Percentiles rank a stretch among this genome's conserved stretches.
Evolutionary conservation across 2,329 filamentous ascomycete genomes (phyloP).

Genomic region (Salinomyces thailandicus): DNA sequence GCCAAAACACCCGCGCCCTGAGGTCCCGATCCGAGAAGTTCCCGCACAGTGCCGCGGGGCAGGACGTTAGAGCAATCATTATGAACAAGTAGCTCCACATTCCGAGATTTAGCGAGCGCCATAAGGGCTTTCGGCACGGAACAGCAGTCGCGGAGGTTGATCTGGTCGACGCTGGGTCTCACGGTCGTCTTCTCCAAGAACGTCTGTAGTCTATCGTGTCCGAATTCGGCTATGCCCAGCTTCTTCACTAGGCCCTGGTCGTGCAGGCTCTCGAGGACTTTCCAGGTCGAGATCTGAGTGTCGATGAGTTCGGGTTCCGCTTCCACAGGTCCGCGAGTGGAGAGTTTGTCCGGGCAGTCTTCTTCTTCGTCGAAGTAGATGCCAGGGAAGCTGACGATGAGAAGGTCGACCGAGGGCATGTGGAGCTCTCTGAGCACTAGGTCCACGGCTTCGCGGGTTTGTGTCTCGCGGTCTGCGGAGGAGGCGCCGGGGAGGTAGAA

Average conservation of each 20-base stretch:
- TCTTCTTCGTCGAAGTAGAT: slow-evolving; percentile 90
- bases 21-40: slow-evolving; percentile 64
- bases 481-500: slow-evolving; percentile 66
- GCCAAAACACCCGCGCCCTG: slow-evolving; percentile 68
- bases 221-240: slow-evolving; percentile 85
- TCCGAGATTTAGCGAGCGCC: slow-evolving; percentile 68
- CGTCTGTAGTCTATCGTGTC: slow-evolving; percentile 65
- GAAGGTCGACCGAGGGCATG: slow-evolving; percentile 65
- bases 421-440: slow-evolving; percentile 72
- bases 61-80: slow-evolving; percentile 89
- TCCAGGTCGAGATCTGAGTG: slow-evolving; percentile 57
- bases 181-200: slow-evolving; percentile 64
- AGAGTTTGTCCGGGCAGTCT: slow-evolving; percentile 53
- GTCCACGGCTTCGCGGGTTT: slow-evolving; percentile 67
- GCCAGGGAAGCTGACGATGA: slow-evolving; percentile 87
- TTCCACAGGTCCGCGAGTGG: slow-evolving; percentile 27
- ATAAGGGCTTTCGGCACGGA: slow-evolving; percentile 84
- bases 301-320: slow-evolving; percentile 48
- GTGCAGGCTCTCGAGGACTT: slow-evolving; percentile 61
- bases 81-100: slow-evolving; percentile 84
- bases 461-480: slow-evolving; percentile 44
- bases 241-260: slow-evolving; percentile 59
- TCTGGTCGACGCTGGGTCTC: slow-evolving; percentile 79
- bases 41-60: slow-evolving; percentile 70
- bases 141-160: slow-evolving; percentile 93